Evolutionary conservation across 805 yeast species (phyloP).

Genomic region (Huiozyma naganishii): DNA sequence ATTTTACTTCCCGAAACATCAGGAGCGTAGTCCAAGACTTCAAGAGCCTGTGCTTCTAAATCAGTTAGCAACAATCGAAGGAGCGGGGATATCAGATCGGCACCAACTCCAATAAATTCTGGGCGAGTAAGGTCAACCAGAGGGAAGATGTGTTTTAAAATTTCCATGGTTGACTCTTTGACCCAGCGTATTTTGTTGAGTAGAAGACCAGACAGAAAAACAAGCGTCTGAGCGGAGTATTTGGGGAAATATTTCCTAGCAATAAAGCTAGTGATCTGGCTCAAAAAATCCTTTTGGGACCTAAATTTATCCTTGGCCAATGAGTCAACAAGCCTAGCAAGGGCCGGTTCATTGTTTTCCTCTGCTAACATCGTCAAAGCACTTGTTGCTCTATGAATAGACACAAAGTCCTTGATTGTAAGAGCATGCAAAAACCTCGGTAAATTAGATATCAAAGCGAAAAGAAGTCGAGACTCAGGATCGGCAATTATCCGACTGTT

Average conservation of each 20-base stretch:
- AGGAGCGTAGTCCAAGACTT: conserved; percentile 77
- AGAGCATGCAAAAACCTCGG: conserved; percentile 81
- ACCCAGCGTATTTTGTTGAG: conserved; percentile 74
- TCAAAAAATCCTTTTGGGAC: conserved; percentile 79
- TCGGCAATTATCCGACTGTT: conserved; percentile 73
- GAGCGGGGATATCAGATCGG: conserved; percentile 86
- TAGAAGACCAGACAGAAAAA: conserved; percentile 66
- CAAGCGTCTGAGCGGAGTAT: conserved; percentile 62
- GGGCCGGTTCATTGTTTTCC: conserved; percentile 39
- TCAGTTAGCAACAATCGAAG: conserved; percentile 72
- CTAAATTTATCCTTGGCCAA: conserved; percentile 71
- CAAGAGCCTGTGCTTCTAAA: conserved; percentile 78
- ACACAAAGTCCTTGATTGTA: conserved; percentile 44
- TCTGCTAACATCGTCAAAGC: conserved; percentile 54
- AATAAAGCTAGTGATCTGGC: conserved; percentile 68
- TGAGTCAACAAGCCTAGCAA: conserved; percentile 67
- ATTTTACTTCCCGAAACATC: conserved; percentile 81
- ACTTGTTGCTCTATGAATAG: conserved; percentile 42
- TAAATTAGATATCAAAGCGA: conserved; percentile 64
- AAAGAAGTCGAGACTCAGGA: conserved; percentile 54
- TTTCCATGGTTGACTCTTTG: conserved; percentile 64
- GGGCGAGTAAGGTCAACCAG: conserved; percentile 63
- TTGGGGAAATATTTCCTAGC: conserved; percentile 59
- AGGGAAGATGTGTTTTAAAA: conserved; percentile 66
- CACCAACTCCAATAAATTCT: conserved; percentile 84